Percentiles rank a stretch among this genome's conserved stretches.
phyloP scores from a whole-genome alignment of 164 flowering plant species.

The Euptelea pleiosperma region DNA sequence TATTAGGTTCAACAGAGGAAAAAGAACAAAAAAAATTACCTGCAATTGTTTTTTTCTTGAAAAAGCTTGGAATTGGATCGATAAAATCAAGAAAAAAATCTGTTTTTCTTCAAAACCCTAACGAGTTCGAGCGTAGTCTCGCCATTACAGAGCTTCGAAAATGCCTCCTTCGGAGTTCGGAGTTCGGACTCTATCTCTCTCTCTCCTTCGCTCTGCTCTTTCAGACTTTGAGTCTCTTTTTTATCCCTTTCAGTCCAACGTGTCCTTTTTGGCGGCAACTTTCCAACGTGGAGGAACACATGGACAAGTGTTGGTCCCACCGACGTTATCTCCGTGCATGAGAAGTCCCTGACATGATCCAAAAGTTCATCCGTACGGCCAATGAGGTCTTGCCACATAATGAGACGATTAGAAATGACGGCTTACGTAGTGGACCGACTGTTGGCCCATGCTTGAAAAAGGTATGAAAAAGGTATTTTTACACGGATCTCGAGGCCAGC shows the following conservation, averaged over 20 bases:
- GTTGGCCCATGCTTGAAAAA: too few species aligned
- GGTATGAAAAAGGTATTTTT: too few species aligned
- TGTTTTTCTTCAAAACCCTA: not conserved
- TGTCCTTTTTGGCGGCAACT: not conserved
- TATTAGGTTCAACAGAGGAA: not conserved
- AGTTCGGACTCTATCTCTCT: too few species aligned
- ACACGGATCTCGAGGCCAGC: too few species aligned
- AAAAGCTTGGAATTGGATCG: not conserved
- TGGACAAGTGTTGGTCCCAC: too few species aligned
- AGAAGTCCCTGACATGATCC: too few species aligned
- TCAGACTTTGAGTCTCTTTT: not conserved
- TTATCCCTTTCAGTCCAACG: not conserved
- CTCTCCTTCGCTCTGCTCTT: not conserved
- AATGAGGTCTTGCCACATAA: too few species aligned
- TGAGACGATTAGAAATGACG: too few species aligned
- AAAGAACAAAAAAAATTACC: not conserved
- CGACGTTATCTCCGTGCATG: too few species aligned
- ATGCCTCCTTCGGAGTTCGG: too few species aligned
- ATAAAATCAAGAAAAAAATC: not conserved
- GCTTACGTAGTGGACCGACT: too few species aligned
- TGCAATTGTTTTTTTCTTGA: not conserved
- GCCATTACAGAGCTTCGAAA: not conserved
- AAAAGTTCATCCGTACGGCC: too few species aligned
- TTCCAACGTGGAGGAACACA: constrained; percentile 3
- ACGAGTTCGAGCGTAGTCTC: not conserved